Evolutionary conservation across 306 rosid genomes (phyloP), one percentile per base, ranked within the genome.

Genomic region (Malus sieversii): DNA sequence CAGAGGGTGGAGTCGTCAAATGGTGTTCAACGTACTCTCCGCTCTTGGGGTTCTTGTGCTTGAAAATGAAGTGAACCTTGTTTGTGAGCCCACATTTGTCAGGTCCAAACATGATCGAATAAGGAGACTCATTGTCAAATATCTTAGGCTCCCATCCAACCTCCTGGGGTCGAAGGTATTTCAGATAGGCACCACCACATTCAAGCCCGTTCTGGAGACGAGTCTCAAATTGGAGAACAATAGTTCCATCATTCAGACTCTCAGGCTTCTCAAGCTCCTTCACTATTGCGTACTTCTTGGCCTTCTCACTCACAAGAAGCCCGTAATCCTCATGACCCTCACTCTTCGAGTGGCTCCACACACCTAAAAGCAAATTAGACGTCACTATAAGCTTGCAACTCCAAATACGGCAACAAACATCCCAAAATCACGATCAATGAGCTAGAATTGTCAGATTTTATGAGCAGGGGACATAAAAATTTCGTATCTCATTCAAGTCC

Each of bases 171-270:
- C 90, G 91, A 67, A 95, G 96, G 79, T 86, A 95, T 75, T 95
- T 95, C 76, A 95, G 82, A 86, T 95, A 95, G 8, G 99, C 99
- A 68, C 99, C 99, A 74, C 99, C 99, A 83, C 99, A 95, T 83
- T 95, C 99, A 30, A 95, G 97, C 75, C 97, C 99, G 67, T 92
- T 85, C 62, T 95, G 99, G 20, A 95, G 90, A 66, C 97, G 95
- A 35, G 85, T 84, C 86, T 95, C 99, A 33, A 86, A 95, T 84
- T 95, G 99, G 25, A 95, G 97, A 46, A 89, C 98, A 75, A 90
- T 81, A 27, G 91, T 81, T 53, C 89, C 91, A 25, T 92, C 99
- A 85, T 83, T 89, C 25, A 95, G 86, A 77, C 75, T 85, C 76
- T 80, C 90, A 62, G 86, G 80, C 72, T 79, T 85, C 32, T 89